Evolutionary conservation across 2,329 filamentous ascomycete genomes (phyloP).

Genomic region (Esteya vermicola): DNA sequence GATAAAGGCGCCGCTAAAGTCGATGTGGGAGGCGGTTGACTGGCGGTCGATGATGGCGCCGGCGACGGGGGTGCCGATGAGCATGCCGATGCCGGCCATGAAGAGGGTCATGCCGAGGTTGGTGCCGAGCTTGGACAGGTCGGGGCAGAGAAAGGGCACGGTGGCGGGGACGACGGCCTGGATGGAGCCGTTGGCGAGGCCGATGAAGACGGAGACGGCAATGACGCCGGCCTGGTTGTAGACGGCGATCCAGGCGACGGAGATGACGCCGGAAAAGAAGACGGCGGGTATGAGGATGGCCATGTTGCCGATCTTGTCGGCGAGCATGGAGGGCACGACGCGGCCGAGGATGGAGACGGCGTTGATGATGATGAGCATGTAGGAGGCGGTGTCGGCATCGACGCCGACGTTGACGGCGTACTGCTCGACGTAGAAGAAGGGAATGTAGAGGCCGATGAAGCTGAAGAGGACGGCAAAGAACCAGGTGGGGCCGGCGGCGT

Average conservation of each 20-base stretch:
- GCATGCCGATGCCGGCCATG: too few species aligned
- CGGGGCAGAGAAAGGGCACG: too few species aligned
- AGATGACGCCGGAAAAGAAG: not conserved
- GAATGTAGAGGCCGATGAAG: constrained; percentile 31
- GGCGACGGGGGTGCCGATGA: too few species aligned
- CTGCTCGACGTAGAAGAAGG: constrained; percentile 32
- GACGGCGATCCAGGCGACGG: not conserved
- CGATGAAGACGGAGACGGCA: too few species aligned
- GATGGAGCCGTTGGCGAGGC: too few species aligned
- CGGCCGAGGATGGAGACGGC: not conserved
- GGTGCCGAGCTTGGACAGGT: too few species aligned
- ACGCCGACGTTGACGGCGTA: constrained; percentile 14
- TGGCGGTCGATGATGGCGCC: too few species aligned
- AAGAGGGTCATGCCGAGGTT: too few species aligned
- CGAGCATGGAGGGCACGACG: not conserved
- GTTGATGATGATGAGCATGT: not conserved
- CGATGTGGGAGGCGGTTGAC: too few species aligned
- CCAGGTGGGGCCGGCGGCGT: constrained; percentile 23
- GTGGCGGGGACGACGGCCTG: too few species aligned
- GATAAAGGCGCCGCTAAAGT: too few species aligned
- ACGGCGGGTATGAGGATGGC: not conserved
- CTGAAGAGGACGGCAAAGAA: constrained; percentile 22
- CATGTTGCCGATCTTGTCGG: not conserved
- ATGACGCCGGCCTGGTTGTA: not conserved
- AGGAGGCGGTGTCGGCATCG: not conserved